Conservation (phyloP, 352 stramenopile genomes). For the Globisporangium cylindrosporum region DNA sequence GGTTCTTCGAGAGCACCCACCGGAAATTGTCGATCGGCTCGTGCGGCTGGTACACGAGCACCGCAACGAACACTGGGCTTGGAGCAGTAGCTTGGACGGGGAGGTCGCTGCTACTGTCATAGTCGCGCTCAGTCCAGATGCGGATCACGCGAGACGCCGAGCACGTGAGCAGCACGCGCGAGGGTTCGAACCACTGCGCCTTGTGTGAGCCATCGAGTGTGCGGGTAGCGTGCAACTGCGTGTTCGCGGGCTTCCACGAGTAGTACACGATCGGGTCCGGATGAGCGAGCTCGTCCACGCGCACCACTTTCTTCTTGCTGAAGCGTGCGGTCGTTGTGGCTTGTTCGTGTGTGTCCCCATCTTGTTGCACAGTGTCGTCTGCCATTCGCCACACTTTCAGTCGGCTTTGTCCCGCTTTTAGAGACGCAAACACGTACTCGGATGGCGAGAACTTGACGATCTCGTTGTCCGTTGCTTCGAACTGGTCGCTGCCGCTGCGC, state of each 20-base stretch:
- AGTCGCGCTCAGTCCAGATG: slow-evolving; percentile 57
- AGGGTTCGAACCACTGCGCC: slow-evolving; percentile 72
- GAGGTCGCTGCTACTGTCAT: background rate
- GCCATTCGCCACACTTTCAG: slow-evolving; percentile 66
- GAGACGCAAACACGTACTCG: slow-evolving; percentile 60
- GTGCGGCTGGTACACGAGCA: slow-evolving; percentile 53
- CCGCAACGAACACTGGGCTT: slow-evolving; percentile 26
- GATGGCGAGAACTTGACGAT: slow-evolving; percentile 78
- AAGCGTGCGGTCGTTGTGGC: background rate
- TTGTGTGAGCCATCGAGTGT: slow-evolving; percentile 57
- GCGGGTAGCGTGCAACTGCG: slow-evolving; percentile 43
- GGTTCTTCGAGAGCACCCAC: slow-evolving; percentile 80
- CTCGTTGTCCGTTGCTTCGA: slow-evolving; percentile 25
- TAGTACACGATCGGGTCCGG: slow-evolving; percentile 71
- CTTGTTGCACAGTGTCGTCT: background rate
- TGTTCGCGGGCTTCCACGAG: slow-evolving; percentile 76
- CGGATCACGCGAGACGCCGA: slow-evolving; percentile 44
- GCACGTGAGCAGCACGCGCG: slow-evolving; percentile 74
- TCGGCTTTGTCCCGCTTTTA: slow-evolving; percentile 25
- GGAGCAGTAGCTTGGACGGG: background rate
- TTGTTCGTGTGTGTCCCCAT: background rate
- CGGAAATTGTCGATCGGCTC: slow-evolving; percentile 61
- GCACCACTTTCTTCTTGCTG: slow-evolving; percentile 16
- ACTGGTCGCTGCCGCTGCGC: slow-evolving; percentile 10
- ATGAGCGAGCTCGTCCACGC: slow-evolving; percentile 46